These are phyloP conservation scores for Cenococcum geophilum DNA, from an alignment of 495 filamentous ascomycete species.

Conservation along the genomic window DNA sequence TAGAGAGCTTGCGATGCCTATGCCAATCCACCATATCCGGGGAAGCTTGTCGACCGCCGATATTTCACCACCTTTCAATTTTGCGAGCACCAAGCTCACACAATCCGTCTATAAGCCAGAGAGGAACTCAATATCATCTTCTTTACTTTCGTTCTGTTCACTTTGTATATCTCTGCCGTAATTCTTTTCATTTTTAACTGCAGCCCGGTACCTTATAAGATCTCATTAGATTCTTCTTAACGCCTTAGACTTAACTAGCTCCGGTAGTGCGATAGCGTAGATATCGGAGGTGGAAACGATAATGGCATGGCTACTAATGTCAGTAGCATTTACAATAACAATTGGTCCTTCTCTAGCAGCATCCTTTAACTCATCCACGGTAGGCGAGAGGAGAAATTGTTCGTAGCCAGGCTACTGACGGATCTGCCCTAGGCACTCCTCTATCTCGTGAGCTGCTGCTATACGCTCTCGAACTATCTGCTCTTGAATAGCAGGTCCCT, in stretches of 20 bases:
- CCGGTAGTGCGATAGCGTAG: background rate
- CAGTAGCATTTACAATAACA: background rate
- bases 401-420: background rate
- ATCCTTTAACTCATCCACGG: background rate
- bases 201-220: no score
- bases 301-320: background rate
- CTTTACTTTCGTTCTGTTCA: background rate
- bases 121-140: background rate
- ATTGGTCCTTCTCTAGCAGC: background rate
- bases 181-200: no score
- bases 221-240: background rate
- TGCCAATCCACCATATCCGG: background rate
- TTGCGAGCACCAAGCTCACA: background rate
- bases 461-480: background rate
- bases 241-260: background rate
- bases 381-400: background rate
- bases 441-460: background rate
- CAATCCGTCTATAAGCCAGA: background rate
- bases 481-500: background rate
- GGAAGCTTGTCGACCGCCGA: background rate
- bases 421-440: background rate
- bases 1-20: background rate
- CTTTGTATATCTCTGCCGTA: no score
- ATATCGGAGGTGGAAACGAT: background rate
- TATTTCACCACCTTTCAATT: background rate